Evolutionary conservation across 495 filamentous ascomycete species (phyloP).

Genomic region (Lasiosphaeria ovina): DNA sequence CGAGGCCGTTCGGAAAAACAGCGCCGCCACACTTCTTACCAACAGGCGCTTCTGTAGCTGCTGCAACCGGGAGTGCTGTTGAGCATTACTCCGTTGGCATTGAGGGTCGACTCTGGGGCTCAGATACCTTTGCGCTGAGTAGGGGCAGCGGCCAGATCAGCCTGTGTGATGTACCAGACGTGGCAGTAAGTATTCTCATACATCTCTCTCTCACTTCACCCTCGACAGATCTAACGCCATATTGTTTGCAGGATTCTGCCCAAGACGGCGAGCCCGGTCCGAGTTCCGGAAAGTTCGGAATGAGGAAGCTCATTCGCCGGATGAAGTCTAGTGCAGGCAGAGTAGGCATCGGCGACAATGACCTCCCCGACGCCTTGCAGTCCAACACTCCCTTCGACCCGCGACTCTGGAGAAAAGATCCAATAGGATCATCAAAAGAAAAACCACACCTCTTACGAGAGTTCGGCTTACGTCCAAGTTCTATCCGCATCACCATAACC

Average conservation of each 20-base stretch:
- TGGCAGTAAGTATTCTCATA: not conserved
- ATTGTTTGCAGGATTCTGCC: not conserved
- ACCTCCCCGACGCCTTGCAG: constrained; percentile 1
- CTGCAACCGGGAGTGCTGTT: not conserved
- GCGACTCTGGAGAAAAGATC: constrained; percentile 7
- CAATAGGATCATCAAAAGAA: not conserved
- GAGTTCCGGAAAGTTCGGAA: constrained; percentile 7
- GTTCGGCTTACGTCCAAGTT: not conserved
- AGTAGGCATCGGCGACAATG: not conserved
- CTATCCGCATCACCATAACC: not conserved
- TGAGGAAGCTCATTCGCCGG: constrained; percentile 10
- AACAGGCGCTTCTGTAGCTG: not conserved
- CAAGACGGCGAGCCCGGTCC: not conserved
- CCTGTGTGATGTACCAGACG: not conserved
- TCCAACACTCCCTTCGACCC: constrained; percentile 1
- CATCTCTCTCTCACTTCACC: not conserved
- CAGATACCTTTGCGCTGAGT: not conserved
- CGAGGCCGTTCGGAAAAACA: not conserved
- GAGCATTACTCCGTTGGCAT: not conserved
- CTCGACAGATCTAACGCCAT: not conserved
- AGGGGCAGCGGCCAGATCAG: not conserved
- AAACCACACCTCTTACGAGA: not conserved
- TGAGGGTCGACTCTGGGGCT: not conserved
- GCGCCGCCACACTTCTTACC: not conserved
- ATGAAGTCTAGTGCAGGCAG: constrained; percentile 10